Conservation (phyloP, 116 monocot genomes). For the Cymodocea nodosa region DNA sequence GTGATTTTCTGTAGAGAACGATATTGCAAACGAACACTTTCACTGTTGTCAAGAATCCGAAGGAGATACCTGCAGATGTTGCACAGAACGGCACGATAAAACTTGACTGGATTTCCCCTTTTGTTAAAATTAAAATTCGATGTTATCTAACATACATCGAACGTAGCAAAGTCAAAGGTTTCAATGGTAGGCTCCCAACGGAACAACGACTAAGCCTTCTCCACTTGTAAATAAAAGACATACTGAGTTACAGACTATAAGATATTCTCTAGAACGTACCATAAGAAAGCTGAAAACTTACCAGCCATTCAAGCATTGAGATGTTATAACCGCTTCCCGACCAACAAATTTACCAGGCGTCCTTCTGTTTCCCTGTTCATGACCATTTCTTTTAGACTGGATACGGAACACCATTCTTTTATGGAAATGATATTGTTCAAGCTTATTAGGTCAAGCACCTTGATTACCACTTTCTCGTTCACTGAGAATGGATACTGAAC, state of each 20-base stretch:
- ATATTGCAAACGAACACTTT: conserved; percentile 73
- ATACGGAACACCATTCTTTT: background rate
- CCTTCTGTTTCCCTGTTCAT: conserved; percentile 79
- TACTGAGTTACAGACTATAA: too few species aligned
- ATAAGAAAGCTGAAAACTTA: conserved; percentile 13
- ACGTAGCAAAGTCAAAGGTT: background rate
- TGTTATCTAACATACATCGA: background rate
- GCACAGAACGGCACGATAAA: background rate
- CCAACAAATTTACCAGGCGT: conserved; percentile 91
- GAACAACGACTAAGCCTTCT: too few species aligned
- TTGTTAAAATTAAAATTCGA: background rate
- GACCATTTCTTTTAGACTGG: background rate
- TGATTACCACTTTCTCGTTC: conserved; percentile 77
- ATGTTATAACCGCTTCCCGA: conserved; percentile 74
- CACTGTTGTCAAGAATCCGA: conserved; percentile 71
- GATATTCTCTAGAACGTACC: background rate
- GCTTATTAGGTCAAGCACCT: conserved; percentile 23
- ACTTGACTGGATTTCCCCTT: background rate
- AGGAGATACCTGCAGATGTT: conserved; percentile 60
- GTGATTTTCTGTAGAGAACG: conserved; percentile 67
- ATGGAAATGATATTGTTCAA: background rate
- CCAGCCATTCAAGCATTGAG: conserved; percentile 95
- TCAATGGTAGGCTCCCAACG: too few species aligned
- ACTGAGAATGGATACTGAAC: conserved; percentile 78
- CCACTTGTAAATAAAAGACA: too few species aligned